A percentile compares a stretch with the other conserved stretches of the same genome.
Evolutionary conservation across 495 filamentous ascomycete species (phyloP).

Genomic region (Xylaria castorea): DNA sequence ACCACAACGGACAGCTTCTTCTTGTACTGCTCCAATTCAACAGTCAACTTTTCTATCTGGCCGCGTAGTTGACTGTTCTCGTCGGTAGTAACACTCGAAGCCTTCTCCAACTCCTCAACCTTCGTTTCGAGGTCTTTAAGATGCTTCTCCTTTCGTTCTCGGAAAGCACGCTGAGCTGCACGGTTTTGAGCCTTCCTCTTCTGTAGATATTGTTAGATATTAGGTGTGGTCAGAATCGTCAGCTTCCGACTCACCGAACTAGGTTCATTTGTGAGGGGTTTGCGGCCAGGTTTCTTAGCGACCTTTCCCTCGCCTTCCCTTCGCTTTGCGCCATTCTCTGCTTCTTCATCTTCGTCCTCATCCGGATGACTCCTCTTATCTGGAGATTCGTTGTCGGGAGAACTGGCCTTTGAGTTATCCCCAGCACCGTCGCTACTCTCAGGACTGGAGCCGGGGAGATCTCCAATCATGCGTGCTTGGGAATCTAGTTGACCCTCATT

Average conservation of each 20-base stretch:
- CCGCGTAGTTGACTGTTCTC: constrained; percentile 86
- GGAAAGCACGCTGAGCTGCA: constrained; percentile 94
- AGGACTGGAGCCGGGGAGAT: constrained; percentile 66
- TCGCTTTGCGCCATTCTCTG: constrained; percentile 71
- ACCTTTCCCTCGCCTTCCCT: constrained; percentile 77
- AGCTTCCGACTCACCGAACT: constrained; percentile 76
- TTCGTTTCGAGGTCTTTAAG: constrained; percentile 95
- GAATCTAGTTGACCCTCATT: constrained; percentile 70
- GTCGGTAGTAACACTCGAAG: constrained; percentile 79
- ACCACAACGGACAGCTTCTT: constrained; percentile 75
- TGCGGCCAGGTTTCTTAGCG: constrained; percentile 94
- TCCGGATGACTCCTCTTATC: constrained; percentile 84
- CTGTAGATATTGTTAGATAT: constrained; percentile 62
- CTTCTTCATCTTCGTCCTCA: constrained; percentile 70
- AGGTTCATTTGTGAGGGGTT: constrained; percentile 93
- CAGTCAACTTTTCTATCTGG: constrained; percentile 84
- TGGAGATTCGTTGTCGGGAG: constrained; percentile 69
- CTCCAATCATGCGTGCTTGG: constrained; percentile 74
- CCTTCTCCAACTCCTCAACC: constrained; percentile 89
- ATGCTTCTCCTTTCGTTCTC: constrained; percentile 97
- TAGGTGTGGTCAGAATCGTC: not conserved
- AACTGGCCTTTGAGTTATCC: constrained; percentile 54
- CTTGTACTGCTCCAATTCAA: constrained; percentile 87
- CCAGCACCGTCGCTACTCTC: constrained; percentile 37
- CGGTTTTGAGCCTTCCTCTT: constrained; percentile 99